A percentile compares a stretch with the other conserved stretches of the same genome.
Evolutionary conservation across 1,284 basidiomycete genomes (phyloP).

Genomic region (Microbotryum lychnidis-dioicae): DNA sequence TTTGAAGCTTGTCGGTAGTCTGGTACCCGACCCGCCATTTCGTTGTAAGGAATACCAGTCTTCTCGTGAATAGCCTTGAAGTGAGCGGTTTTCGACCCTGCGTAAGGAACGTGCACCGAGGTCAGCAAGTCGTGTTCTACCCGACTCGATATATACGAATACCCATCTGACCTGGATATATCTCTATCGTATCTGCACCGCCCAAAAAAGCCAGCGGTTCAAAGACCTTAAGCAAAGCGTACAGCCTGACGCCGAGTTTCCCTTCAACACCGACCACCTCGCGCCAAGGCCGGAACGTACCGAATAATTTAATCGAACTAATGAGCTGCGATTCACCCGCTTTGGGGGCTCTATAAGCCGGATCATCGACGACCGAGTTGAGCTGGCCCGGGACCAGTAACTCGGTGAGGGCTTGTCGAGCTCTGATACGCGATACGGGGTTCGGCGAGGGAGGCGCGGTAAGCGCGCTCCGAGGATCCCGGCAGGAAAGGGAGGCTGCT

Average conservation of each 20-base stretch:
- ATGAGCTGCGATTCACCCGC: constrained; percentile 43
- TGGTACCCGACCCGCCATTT: constrained; percentile 54
- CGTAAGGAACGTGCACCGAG: neutral
- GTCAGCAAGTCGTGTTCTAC: neutral
- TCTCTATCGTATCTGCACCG: constrained; percentile 55
- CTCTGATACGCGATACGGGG: constrained; percentile 45
- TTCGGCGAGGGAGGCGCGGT: constrained; percentile 8
- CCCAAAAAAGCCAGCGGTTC: too few relatives aligned
- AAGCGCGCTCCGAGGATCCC: neutral
- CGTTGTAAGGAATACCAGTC: constrained; percentile 70
- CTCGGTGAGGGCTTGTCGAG: constrained; percentile 61
- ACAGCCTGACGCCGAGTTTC: too few relatives aligned
- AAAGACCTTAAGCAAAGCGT: too few relatives aligned
- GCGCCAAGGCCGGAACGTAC: too few relatives aligned
- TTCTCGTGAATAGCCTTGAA: constrained; percentile 66
- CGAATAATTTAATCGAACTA: constrained; percentile 60
- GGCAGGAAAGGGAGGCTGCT: neutral
- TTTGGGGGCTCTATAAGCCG: constrained; percentile 33
- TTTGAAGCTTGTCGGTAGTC: too few relatives aligned
- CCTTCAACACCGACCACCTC: too few relatives aligned
- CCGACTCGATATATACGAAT: neutral
- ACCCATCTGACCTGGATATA: constrained; percentile 58
- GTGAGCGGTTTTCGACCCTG: constrained; percentile 50
- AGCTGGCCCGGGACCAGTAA: constrained; percentile 51
- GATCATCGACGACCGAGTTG: constrained; percentile 19